Conservation (phyloP, 768 basidiomycete genomes). For the Dictyophora rubrovolvata region DNA sequence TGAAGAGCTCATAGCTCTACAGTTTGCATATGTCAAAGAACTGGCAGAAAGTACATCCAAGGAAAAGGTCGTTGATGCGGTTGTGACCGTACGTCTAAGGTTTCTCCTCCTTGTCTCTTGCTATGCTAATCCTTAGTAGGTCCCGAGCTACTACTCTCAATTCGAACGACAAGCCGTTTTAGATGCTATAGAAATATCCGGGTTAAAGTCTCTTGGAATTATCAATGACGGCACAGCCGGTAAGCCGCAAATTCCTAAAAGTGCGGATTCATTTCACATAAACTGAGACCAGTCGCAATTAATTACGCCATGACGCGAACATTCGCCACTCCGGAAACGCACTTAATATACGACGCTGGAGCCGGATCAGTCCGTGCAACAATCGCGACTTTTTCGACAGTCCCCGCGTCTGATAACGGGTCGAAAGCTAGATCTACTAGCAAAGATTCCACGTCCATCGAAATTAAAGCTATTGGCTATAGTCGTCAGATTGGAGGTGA, state of each 20-base stretch:
- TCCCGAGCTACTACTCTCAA: slow-evolving; percentile 85
- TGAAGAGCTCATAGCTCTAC: slow-evolving; percentile 92
- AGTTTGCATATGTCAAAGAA: slow-evolving; percentile 80
- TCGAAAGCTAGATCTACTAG: slow-evolving; percentile 33
- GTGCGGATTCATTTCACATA: background rate
- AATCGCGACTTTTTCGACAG: slow-evolving; percentile 52
- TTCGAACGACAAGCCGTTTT: slow-evolving; percentile 85
- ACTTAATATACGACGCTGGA: slow-evolving; percentile 92
- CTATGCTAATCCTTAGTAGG: slow-evolving; percentile 11
- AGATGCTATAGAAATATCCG: slow-evolving; percentile 88
- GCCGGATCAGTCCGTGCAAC: slow-evolving; percentile 75
- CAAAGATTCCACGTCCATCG: slow-evolving; percentile 54
- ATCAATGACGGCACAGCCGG: slow-evolving; percentile 84
- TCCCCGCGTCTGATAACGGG: slow-evolving; percentile 28
- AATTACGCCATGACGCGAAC: slow-evolving; percentile 97
- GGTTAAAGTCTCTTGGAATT: slow-evolving; percentile 70
- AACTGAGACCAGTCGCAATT: slow-evolving; percentile 51
- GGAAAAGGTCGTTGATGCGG: slow-evolving; percentile 73
- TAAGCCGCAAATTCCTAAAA: slow-evolving; percentile 11
- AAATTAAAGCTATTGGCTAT: slow-evolving; percentile 73
- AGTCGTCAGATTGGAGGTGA: slow-evolving; percentile 69
- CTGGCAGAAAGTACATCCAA: slow-evolving; percentile 66
- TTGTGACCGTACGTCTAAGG: slow-evolving; percentile 50
- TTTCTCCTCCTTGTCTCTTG: background rate
- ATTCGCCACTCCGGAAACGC: slow-evolving; percentile 71